phyloP scores from a whole-genome alignment of 805 yeast species.

The Wickerhamiella brachini region DNA sequence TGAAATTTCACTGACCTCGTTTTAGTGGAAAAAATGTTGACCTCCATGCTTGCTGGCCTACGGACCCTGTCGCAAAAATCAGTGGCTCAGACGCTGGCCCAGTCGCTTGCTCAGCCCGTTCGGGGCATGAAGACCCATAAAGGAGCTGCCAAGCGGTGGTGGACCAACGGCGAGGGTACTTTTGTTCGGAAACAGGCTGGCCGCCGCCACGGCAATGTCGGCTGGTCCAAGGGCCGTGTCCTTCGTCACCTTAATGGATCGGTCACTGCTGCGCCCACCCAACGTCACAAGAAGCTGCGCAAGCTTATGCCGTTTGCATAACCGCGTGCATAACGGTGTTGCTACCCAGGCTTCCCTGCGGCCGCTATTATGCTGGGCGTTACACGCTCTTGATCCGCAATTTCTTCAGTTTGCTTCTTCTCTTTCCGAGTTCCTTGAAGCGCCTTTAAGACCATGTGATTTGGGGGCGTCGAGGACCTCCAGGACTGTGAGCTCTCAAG shows the following conservation, averaged over 20 bases:
- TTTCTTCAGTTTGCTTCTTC: too few relatives aligned
- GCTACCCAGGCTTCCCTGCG: too few relatives aligned
- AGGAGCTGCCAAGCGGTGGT: conserved; percentile 77
- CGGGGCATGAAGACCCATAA: conserved; percentile 50
- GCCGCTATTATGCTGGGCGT: too few relatives aligned
- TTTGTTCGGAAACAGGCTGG: conserved; percentile 67
- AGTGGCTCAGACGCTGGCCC: not conserved
- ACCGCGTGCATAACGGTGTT: not conserved
- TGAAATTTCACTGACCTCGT: not conserved
- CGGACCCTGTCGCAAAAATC: not conserved
- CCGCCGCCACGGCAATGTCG: conserved; percentile 84
- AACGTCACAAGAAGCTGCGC: conserved; percentile 16
- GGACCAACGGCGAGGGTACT: conserved; percentile 50
- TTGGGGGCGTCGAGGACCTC: too few relatives aligned
- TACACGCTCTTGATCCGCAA: too few relatives aligned
- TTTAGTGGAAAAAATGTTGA: not conserved
- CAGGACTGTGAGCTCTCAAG: too few relatives aligned
- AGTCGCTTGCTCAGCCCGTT: not conserved
- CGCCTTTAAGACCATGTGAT: too few relatives aligned
- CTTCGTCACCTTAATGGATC: conserved; percentile 44
- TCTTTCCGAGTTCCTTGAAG: too few relatives aligned
- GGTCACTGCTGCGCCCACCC: conserved; percentile 35
- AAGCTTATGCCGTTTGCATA: conserved; percentile 14
- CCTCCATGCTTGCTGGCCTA: not conserved
- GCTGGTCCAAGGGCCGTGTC: conserved; percentile 53